These are phyloP conservation scores for Globisporangium spinosum DNA, from an alignment of 352 stramenopile species.

Conservation along the genomic window DNA sequence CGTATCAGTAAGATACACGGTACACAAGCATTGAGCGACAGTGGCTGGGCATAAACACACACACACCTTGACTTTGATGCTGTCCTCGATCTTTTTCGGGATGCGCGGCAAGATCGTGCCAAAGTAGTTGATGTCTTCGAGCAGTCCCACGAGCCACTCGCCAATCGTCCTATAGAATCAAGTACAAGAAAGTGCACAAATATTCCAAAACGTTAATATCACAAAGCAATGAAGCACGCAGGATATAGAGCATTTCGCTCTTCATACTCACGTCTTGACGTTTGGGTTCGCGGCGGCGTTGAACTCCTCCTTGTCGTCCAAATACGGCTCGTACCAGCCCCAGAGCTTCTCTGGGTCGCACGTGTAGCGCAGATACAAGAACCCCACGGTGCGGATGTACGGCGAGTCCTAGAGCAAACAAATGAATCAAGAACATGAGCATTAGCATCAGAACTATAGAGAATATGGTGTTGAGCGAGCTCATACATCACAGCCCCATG, in stretches of 20 bases:
- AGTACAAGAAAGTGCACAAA: conserved; percentile 13
- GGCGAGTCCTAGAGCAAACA: conserved; percentile 81
- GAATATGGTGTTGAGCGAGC: not conserved
- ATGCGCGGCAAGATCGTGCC: conserved; percentile 95
- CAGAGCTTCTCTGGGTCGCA: conserved; percentile 92
- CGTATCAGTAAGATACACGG: no score
- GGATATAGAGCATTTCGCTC: not conserved
- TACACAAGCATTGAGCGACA: no score
- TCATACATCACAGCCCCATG: not conserved
- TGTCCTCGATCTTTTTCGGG: conserved; percentile 93
- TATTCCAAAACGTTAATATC: not conserved
- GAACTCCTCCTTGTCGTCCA: conserved; percentile 94
- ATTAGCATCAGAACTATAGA: not conserved
- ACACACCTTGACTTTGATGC: conserved; percentile 93
- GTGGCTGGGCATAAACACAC: not conserved
- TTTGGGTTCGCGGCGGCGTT: conserved; percentile 81
- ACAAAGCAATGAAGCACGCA: not conserved
- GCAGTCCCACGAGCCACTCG: conserved; percentile 86
- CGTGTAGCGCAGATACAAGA: conserved; percentile 97
- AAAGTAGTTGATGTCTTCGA: conserved; percentile 96
- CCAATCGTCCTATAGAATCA: conserved; percentile 85
- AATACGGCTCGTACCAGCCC: conserved; percentile 93
- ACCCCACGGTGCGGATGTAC: conserved; percentile 95
- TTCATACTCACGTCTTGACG: conserved; percentile 55
- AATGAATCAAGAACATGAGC: not conserved